phyloP scores from a whole-genome alignment of 345 rosid species.

The Sisymbrium irio region DNA sequence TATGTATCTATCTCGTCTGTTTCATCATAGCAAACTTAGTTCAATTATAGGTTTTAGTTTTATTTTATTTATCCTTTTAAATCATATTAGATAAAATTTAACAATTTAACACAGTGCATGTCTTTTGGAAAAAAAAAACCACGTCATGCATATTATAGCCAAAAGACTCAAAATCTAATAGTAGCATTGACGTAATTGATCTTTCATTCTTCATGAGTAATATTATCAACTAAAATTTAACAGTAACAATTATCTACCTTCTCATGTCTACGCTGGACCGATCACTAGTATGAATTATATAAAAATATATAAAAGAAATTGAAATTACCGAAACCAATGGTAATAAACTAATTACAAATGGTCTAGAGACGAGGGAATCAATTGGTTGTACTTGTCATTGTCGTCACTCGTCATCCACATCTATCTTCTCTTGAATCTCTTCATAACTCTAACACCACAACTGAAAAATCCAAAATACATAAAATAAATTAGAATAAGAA shows the following conservation, averaged over 20 bases:
- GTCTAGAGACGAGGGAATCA: background rate
- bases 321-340: background rate
- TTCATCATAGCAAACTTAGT: too few relatives aligned
- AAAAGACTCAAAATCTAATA: too few relatives aligned
- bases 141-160: too few relatives aligned
- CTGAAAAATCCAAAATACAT: slow-evolving; percentile 36
- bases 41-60: too few relatives aligned
- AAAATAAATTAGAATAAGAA: background rate
- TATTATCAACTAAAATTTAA: too few relatives aligned
- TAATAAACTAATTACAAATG: background rate
- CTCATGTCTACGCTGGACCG: background rate
- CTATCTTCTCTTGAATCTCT: slow-evolving; percentile 35
- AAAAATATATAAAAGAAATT: background rate
- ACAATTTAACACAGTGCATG: too few relatives aligned
- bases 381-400: slow-evolving; percentile 1
- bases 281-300: background rate
- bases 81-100: too few relatives aligned
- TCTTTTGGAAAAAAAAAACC: too few relatives aligned
- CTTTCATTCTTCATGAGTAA: too few relatives aligned
- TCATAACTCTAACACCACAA: slow-evolving; percentile 90
- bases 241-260: background rate
- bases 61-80: too few relatives aligned
- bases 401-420: background rate
- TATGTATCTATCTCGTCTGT: too few relatives aligned
- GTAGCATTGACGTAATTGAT: too few relatives aligned